These are phyloP conservation scores for Sporothrix protearum DNA, from an alignment of 2,329 filamentous ascomycete species.

Conservation along the genomic window DNA sequence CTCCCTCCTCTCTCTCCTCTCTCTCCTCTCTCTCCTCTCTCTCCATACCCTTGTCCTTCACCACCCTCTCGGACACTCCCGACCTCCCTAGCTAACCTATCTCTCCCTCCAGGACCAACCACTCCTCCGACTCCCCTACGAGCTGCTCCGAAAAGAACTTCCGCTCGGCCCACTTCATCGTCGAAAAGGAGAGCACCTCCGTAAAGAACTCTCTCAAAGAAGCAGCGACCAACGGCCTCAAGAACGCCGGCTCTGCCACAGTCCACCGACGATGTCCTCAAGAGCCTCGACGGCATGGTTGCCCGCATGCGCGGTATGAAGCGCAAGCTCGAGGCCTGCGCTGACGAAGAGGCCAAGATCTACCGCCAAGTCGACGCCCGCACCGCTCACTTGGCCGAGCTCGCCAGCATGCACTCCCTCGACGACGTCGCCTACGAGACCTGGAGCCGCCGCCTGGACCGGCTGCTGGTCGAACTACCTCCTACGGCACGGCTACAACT, in stretches of 20 bases:
- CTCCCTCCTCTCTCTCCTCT: conserved; percentile 9
- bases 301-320: conserved; percentile 80
- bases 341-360: conserved; percentile 74
- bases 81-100: not conserved
- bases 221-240: conserved; percentile 59
- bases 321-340: conserved; percentile 73
- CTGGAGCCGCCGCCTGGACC: conserved; percentile 81
- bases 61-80: too few species aligned
- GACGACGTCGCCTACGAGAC: conserved; percentile 91
- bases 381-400: conserved; percentile 73
- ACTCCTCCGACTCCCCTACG: conserved; percentile 85
- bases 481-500: conserved; percentile 74
- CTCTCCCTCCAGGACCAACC: conserved; percentile 70
- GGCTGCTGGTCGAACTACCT: conserved; percentile 94
- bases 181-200: conserved; percentile 66
- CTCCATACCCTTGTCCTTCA: too few species aligned
- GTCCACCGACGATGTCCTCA: conserved; percentile 69
- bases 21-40: too few species aligned
- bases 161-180: conserved; percentile 72
- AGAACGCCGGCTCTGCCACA: conserved; percentile 58
- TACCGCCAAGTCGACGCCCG: conserved; percentile 73
- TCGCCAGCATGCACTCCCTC: conserved; percentile 75
- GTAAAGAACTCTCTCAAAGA: conserved; percentile 61
- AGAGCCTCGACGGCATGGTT: conserved; percentile 80
- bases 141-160: conserved; percentile 94